A percentile compares a stretch with the other conserved stretches of the same genome.
These are phyloP conservation scores for Hyparrhenia diplandra DNA, from an alignment of 176 grass and related monocot species.

Conservation along the genomic window DNA sequence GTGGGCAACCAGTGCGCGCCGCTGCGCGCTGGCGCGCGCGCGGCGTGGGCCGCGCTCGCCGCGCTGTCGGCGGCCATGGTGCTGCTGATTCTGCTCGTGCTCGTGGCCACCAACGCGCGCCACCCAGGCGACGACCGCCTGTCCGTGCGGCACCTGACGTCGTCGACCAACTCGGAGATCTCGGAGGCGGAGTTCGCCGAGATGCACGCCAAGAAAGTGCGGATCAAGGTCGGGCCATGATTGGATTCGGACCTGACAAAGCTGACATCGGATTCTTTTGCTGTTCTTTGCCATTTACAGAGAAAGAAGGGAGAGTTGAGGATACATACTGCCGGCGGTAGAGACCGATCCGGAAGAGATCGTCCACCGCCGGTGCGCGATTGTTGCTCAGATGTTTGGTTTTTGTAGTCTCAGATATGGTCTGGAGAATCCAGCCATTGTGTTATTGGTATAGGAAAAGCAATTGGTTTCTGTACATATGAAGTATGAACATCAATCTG, in stretches of 20 bases:
- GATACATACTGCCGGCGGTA: slow-evolving; percentile 16
- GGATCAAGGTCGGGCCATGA: slow-evolving; percentile 14
- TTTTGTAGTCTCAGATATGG: neutral
- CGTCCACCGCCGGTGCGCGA: slow-evolving; percentile 33
- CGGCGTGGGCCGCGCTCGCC: slow-evolving; percentile 50
- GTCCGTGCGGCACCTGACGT: slow-evolving; percentile 50
- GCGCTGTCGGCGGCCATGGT: slow-evolving; percentile 40
- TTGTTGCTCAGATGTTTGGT: slow-evolving; percentile 1
- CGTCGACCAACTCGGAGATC: slow-evolving; percentile 43
- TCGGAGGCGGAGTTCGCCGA: slow-evolving; percentile 42
- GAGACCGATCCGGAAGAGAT: slow-evolving; percentile 51
- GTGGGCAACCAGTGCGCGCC: slow-evolving; percentile 58
- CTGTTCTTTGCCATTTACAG: neutral
- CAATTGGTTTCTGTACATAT: slow-evolving; percentile 9
- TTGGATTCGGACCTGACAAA: neutral
- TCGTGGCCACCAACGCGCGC: neutral
- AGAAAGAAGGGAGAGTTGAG: neutral
- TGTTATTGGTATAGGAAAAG: neutral
- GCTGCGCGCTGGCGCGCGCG: slow-evolving; percentile 36
- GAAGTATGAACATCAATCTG: slow-evolving; percentile 2
- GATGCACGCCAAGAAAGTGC: slow-evolving; percentile 42
- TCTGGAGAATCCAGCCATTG: slow-evolving; percentile 42
- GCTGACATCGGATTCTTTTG: neutral
- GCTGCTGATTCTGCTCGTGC: slow-evolving; percentile 13
- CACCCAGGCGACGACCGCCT: slow-evolving; percentile 26